Base-by-base conservation (phyloP, 352 stramenopile genomes). In the Bremia lactucae region DNA sequence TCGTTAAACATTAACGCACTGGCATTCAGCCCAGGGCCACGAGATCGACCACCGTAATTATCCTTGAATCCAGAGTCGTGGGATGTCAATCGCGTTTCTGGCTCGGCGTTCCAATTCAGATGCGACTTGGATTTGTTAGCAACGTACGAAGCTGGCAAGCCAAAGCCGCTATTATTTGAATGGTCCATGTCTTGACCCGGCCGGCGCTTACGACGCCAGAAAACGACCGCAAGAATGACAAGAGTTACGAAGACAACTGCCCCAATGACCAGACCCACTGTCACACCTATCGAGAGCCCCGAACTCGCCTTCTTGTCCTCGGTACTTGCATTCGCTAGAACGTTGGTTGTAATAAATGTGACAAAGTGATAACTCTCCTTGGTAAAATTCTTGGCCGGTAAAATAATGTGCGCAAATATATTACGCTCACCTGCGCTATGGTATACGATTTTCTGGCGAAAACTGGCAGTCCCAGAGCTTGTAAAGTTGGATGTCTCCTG, bases 401-500 rank as follows among this genome's bases (percentile, higher is more conserved):
- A 52, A 35, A 88, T 82, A 20, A 88, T 57, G 56, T 88, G 76
- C 24, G 76, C 73, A 21, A 86, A 88, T 3, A 88, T 71, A 41
- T 84, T 86, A 39, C 79, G 73, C 24, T 83, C 71, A 5, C 72
- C 72, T 0, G 36, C 39, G 31, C 36, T 61, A 22, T 43, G 55
- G 45, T 75, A 86, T 14, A 44, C 46, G 40, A 88, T 55, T 24
- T 69, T 69, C 42, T 88, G 76, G 26, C 49, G 65, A 48, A 86
- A 88, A 34, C 44, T 71, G 9, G 71, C 60, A 2, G 63, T 63
- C 25, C 74, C 71, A 13, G 49, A 31, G 42, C 65, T 76, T 2
- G 72, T 85, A 40, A 88, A 86, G 50, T 88, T 88, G 29, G 71
- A 79, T 11, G 71, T 83, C 47, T 86, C 71, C 52, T 88, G 76